Conservation (phyloP, 2,329 filamentous ascomycete species). For the Ascochyta pisi region DNA sequence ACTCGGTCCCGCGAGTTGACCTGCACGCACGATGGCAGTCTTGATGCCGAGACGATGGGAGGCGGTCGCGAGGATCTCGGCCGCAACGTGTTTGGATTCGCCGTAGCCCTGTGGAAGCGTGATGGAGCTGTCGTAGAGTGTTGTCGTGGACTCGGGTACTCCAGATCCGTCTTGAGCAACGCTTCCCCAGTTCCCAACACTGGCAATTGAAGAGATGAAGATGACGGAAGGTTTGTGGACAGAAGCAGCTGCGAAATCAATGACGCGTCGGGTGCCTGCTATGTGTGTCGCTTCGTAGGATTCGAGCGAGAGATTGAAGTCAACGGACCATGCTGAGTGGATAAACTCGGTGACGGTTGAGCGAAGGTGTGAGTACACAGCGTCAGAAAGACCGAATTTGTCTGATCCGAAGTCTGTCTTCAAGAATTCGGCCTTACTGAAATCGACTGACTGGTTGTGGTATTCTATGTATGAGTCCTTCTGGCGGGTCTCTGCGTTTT, state of each 20-base stretch:
- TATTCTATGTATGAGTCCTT: slow-evolving; percentile 9
- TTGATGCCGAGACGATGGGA: slow-evolving; percentile 33
- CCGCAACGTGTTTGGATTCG: slow-evolving; percentile 48
- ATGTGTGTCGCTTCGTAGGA: slow-evolving; percentile 26
- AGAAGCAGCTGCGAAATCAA: slow-evolving; percentile 15
- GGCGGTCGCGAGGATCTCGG: slow-evolving; percentile 40
- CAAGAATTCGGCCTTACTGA: slow-evolving; percentile 19
- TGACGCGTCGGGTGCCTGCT: slow-evolving; percentile 11
- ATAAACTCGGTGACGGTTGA: slow-evolving; percentile 52
- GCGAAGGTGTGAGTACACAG: slow-evolving; percentile 22
- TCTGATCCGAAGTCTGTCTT: slow-evolving; percentile 14
- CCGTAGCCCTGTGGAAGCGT: slow-evolving; percentile 47
- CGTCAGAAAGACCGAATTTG: slow-evolving; percentile 50
- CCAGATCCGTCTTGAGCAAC: slow-evolving; percentile 1
- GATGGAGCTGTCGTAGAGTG: slow-evolving; percentile 43
- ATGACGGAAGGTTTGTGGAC: slow-evolving; percentile 31
- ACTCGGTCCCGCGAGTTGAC: slow-evolving; percentile 42
- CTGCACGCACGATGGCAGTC: slow-evolving; percentile 33
- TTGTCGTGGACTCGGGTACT: slow-evolving; percentile 14
- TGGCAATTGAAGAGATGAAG: slow-evolving; percentile 51
- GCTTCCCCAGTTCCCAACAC: slow-evolving; percentile 28
- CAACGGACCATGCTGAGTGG: slow-evolving; percentile 62
- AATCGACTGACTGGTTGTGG: background rate
- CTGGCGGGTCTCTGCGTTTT: slow-evolving; percentile 21
- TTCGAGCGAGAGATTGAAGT: slow-evolving; percentile 54